Evolutionary conservation across 2,329 filamentous ascomycete genomes (phyloP), one percentile per base, ranked within the genome.

Genomic region (Beauveria pseudobassiana): DNA sequence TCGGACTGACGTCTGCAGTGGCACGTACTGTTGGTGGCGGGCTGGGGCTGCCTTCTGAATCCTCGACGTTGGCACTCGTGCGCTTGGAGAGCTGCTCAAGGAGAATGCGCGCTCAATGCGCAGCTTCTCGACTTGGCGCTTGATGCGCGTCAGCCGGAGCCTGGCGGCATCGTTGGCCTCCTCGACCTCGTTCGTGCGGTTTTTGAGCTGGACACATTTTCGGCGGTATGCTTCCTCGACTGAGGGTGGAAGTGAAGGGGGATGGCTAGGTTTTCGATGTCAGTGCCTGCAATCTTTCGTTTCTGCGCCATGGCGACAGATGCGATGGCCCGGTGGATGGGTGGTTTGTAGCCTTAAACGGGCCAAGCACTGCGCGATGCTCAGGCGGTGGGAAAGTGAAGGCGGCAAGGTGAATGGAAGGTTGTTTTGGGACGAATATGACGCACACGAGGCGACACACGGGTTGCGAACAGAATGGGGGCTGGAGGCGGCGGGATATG

Each of bases 141-240:
- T 87, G 64, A 96, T 85, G 53, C 93, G 88, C 46, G 84, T 80
- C 65, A 96, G 89, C 57, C 91, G 89, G 59, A 91, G 79, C 59
- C 91, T 86, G 52, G 91, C 88, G 62, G 89, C 84, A 69, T 96
- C 92, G 74, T 97, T 97, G 71, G 91, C 88, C 63, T 91, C 87
- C 73, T 98, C 93, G 69, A 98, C 91, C 73, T 97, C 93, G 73
- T 87, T 89, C 65, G 95, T 90, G 64, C 95, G 89, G 69, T 91
- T 89, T 77, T 96, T 96, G 24, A 99, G 84, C 69, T 96, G 90
- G 72, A 97, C 91, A 75, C 93, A 98, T 85, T 99, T 98, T 66
- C 91, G 86, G 70, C 95, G 92, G 77, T 98, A 99, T 56, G 93
- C 93, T 73, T 93, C 89, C 76, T 99, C 93, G 65, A 98, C 92